These are phyloP conservation scores for Marasmius tenuissimus DNA, from an alignment of 1,284 basidiomycete genomes.

Conservation along the genomic window DNA sequence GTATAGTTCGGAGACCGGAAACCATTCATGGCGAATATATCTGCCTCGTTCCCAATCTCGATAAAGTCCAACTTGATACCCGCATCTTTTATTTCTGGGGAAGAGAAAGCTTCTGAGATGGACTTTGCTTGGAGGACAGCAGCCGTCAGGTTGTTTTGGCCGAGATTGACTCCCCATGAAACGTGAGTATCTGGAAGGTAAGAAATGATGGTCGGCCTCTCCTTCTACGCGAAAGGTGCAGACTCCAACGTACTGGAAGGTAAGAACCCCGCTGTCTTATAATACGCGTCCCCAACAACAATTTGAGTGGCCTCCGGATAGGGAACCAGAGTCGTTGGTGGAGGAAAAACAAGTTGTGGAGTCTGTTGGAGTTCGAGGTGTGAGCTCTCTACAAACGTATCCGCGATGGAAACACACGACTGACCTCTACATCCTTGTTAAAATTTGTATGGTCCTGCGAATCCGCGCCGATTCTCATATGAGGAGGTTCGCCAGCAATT, in stretches of 20 bases:
- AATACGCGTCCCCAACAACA: conserved; percentile 53
- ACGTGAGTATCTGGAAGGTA: conserved; percentile 41
- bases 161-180: conserved; percentile 71
- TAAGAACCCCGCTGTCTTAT: conserved; percentile 55
- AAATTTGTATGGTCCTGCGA: conserved; percentile 64
- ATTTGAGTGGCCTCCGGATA: conserved; percentile 63
- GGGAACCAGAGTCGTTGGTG: conserved; percentile 46
- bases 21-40: conserved; percentile 56
- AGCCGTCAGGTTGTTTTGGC: conserved; percentile 54
- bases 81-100: conserved; percentile 37
- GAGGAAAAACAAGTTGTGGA: conserved; percentile 47
- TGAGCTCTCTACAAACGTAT: neutral
- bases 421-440: conserved; percentile 39
- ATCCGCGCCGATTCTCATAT: conserved; percentile 62
- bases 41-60: conserved; percentile 67
- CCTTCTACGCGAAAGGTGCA: neutral
- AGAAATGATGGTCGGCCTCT: neutral
- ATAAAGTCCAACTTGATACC: conserved; percentile 55
- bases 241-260: conserved; percentile 36
- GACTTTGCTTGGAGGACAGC: conserved; percentile 56
- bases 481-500: conserved; percentile 55
- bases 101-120: conserved; percentile 53
- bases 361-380: conserved; percentile 26
- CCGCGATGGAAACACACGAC: conserved; percentile 1
- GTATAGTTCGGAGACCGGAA: conserved; percentile 44